Base-by-base conservation (phyloP, 2,329 filamentous ascomycete species). In the Cercospora canescens region DNA sequence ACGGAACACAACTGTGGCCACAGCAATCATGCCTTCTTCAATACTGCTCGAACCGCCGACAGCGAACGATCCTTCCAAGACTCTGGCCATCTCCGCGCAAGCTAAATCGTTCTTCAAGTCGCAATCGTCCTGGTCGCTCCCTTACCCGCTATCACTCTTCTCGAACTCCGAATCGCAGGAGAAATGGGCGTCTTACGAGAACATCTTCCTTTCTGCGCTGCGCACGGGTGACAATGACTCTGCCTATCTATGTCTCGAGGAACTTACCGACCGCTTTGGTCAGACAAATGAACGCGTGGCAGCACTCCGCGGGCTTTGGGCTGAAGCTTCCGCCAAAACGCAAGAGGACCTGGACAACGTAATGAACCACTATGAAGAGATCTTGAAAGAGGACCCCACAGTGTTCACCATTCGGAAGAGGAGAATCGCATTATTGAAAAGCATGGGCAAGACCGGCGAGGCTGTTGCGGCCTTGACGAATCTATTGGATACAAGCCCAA, bases 361-460 rank as follows among this genome's bases (percentile, higher is more conserved):
- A 24, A 81, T 97, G 58, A 86, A 88, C 69, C 88, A 90, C 72
- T 98, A 98, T 75, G 88, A 96, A 54, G 84, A 86, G 35, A 88
- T 94, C 50, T 79, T 99, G 60, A 82, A 85, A 62, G 86, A 90
- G 37, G 90, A 93, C 73, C 88, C 89, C 26, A 88, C 91, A 56
- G 96, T 97, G 77, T 88, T 96, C 79, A 91, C 92, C 65, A 89
- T 99, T 67, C 84, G 90, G 50, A 99, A 99, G 82, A 87, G 95
- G 68, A 88, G 91, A 54, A 87, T 94, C 66, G 91, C 93, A 6
- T 84, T 98, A 37, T 82, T 98, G 65, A 88, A 89, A 72, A 91
- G 90, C 30, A 84, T 96, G 78, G 89, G 88, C 32, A 88, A 88
- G 73, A 82, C 83, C 1, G 74, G 86, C 1, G 93, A 97, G 69